phyloP scores from a whole-genome alignment of 106 monocot genomes.

The Chionographis japonica region DNA sequence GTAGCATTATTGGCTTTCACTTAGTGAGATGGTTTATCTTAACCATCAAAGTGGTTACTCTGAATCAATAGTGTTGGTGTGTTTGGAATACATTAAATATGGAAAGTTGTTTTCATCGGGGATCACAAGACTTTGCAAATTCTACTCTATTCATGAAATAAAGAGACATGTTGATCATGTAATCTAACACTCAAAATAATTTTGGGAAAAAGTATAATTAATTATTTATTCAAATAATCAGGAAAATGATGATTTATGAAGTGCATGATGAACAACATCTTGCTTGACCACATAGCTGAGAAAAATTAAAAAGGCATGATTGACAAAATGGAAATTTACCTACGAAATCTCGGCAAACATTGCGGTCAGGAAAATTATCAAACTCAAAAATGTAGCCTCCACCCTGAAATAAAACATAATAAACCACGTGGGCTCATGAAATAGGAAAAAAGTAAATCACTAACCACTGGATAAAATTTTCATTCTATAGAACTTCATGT shows the following conservation, averaged over 20 bases:
- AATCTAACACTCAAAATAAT: background rate
- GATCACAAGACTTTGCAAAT: too few relatives aligned
- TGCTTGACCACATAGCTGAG: too few relatives aligned
- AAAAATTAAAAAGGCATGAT: background rate
- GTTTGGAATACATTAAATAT: too few relatives aligned
- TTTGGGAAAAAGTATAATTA: background rate
- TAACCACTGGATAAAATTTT: background rate
- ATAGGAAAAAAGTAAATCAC: background rate
- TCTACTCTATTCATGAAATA: too few relatives aligned
- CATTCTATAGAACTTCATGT: background rate
- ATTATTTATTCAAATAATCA: background rate
- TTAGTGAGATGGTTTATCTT: too few relatives aligned
- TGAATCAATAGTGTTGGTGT: too few relatives aligned
- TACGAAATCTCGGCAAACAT: constrained; percentile 89
- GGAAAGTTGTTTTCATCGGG: too few relatives aligned
- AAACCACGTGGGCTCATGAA: background rate
- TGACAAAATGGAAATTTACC: constrained; percentile 37
- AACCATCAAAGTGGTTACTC: too few relatives aligned
- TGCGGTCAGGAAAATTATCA: constrained; percentile 76
- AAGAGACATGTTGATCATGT: too few relatives aligned
- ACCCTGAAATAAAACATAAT: constrained; percentile 43
- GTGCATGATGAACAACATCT: too few relatives aligned
- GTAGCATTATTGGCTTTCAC: too few relatives aligned
- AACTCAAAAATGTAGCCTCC: constrained; percentile 95
- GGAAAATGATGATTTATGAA: background rate